phyloP scores from a whole-genome alignment of 31 red algal species.

The Odonthalia washingtoniensis region DNA sequence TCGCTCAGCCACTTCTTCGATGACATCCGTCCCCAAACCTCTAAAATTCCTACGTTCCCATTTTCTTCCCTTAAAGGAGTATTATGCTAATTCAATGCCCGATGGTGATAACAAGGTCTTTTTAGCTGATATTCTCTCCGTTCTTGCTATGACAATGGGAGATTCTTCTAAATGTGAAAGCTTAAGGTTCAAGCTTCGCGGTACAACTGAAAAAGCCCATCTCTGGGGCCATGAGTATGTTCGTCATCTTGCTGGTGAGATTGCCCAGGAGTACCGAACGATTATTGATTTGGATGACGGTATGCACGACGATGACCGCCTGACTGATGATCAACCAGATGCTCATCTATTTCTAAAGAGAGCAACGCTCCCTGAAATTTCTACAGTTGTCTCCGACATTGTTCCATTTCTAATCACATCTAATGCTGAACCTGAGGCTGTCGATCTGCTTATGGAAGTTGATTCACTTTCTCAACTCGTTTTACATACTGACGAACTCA shows the following conservation, averaged over 20 bases:
- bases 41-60: conserved; percentile 97
- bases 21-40: conserved; percentile 99
- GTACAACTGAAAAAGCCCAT: conserved; percentile 64
- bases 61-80: conserved; percentile 77
- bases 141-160: conserved; percentile 99
- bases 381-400: conserved; percentile 79
- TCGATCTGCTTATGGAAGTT: conserved; percentile 96
- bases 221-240: conserved; percentile 99
- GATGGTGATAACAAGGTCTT: conserved; percentile 72
- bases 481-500: conserved; percentile 66
- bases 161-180: conserved; percentile 75
- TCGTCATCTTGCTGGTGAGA: conserved; percentile 94
- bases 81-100: conserved; percentile 55
- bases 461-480: conserved; percentile 66
- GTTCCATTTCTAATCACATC: conserved; percentile 89
- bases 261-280: conserved; percentile 65
- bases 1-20: conserved; percentile 97
- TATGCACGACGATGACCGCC: conserved; percentile 65
- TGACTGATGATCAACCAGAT: conserved; percentile 27
- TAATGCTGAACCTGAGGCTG: conserved; percentile 96
- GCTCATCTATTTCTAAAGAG: conserved; percentile 8
- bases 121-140: conserved; percentile 91
- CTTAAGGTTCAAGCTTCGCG: conserved; percentile 82
- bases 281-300: conserved; percentile 44
- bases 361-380: conserved; percentile 55